Conservation (phyloP, 2,329 filamentous ascomycete species). For the Zymoseptoria tritici region DNA sequence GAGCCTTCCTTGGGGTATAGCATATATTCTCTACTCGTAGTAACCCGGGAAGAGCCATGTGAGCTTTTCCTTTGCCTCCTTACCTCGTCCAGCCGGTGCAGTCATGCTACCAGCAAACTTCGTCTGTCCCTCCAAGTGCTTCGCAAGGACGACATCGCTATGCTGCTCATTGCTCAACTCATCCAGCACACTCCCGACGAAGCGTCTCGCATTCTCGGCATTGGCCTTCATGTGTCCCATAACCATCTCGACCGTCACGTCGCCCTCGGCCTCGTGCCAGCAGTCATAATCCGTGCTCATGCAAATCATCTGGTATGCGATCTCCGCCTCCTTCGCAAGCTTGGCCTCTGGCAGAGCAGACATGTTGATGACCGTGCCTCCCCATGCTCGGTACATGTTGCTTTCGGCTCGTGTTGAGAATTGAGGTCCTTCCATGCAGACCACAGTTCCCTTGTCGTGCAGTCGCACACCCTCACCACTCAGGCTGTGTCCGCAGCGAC, state of each 20-base stretch:
- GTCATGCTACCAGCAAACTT: conserved; percentile 80
- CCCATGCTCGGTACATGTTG: conserved; percentile 89
- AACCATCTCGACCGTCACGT: conserved; percentile 92
- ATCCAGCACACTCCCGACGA: conserved; percentile 82
- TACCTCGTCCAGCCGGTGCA: conserved; percentile 63
- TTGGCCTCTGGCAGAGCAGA: conserved; percentile 91
- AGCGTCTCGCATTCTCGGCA: conserved; percentile 72
- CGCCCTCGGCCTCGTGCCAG: conserved; percentile 74
- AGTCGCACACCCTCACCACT: conserved; percentile 77
- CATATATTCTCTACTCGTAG: conserved; percentile 38
- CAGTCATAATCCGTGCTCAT: conserved; percentile 99
- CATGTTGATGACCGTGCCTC: conserved; percentile 97
- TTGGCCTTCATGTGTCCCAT: conserved; percentile 96
- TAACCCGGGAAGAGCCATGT: conserved; percentile 84
- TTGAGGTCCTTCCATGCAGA: conserved; percentile 99
- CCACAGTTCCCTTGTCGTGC: conserved; percentile 74
- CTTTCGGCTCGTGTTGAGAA: conserved; percentile 96
- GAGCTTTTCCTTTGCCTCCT: conserved; percentile 70
- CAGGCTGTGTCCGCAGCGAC: conserved; percentile 66
- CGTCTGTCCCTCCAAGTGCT: conserved; percentile 69
- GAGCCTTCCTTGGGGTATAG: neutral
- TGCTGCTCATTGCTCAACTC: conserved; percentile 73
- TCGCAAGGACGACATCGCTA: conserved; percentile 65
- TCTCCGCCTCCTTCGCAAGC: conserved; percentile 90
- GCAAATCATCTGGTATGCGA: conserved; percentile 96